Base-by-base conservation (phyloP, 371 early-diverging fungal genomes). In the Apophysomyces sp. region DNA sequence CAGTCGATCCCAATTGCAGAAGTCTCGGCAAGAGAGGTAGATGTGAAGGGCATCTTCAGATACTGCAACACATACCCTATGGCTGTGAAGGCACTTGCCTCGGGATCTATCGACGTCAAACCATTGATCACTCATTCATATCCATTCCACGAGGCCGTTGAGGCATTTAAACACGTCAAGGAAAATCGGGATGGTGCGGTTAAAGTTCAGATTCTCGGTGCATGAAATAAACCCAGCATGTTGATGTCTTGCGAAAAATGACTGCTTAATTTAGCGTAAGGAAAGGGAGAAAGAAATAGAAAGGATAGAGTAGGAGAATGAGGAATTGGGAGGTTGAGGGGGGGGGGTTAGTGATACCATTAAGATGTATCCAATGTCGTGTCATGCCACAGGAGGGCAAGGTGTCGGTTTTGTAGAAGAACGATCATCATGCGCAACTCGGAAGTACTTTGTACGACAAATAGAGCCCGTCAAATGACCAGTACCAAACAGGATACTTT, bases 131-230 rank as follows among this genome's bases (percentile, higher is more conserved):
- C 83, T 6, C 81, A 83, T 36, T 60, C 73, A 51, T 83, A 81
- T 55, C 54, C 67, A 24, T 71, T 83, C 28, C 57, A 76, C 24
- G 77, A 81, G 13, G 65, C 81, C 4, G 54, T 81, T 30, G 59
- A 77, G 57, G 83, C 81, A 24, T 83, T 83, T 53, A 61, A 83
- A 55, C 81, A 77, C 29, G 83, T 80, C 24, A 71, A 66, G 54
- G 71, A 75, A 37, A 75, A 76, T 29, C 72, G 77, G 16, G 71
- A 76, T 52, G 76, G 76, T 39, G 78, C 80, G 34, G 74, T 83
- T 60, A 83, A 83, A 68, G 78, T 80, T 9, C 73, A 77, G 49
- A 83, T 83, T 21, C 49, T n/a, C 11, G 49, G 49, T 21, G 21
- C 49, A 44, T 37, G n/a, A 21, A 44, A 44, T 16, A 44, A 44